Conservation (phyloP, 129 eudicot species). For the Lactuca sativa region DNA sequence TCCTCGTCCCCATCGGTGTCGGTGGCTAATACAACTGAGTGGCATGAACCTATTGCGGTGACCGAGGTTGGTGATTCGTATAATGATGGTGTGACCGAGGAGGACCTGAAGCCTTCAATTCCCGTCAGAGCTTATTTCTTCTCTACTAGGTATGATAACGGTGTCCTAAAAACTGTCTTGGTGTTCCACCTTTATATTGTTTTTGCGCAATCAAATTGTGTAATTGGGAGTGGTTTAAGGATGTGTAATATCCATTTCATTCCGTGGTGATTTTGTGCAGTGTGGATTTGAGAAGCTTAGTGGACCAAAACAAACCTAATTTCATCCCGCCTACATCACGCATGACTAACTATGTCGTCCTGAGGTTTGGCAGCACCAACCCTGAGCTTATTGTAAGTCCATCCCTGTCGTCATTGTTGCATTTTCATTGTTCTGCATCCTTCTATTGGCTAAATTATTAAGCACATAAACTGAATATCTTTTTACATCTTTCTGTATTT, state of each 20-base stretch:
- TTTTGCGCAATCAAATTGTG: background rate
- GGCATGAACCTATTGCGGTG: conserved; percentile 41
- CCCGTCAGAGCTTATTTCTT: conserved; percentile 90
- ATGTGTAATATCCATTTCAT: background rate
- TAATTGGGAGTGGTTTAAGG: background rate
- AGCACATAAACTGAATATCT: background rate
- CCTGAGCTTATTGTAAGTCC: conserved; percentile 57
- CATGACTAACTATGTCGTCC: conserved; percentile 86
- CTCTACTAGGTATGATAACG: conserved; percentile 68
- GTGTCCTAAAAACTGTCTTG: background rate
- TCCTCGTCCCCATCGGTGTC: conserved; percentile 28
- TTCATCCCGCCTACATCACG: conserved; percentile 80
- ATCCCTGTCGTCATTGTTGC: background rate
- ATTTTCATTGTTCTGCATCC: background rate
- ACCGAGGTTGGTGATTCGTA: conserved; percentile 29
- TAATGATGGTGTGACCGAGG: conserved; percentile 33
- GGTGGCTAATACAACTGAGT: conserved; percentile 39
- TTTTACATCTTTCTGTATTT: conserved; percentile 16
- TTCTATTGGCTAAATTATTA: background rate
- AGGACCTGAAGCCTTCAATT: conserved; percentile 49
- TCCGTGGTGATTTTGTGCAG: conserved; percentile 46
- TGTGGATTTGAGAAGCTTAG: conserved; percentile 83
- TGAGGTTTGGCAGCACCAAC: conserved; percentile 65
- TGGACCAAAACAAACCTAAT: conserved; percentile 69
- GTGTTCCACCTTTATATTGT: background rate